Evolutionary conservation across 2,329 filamentous ascomycete species (phyloP).

Genomic region (Aspergillus sojae): DNA sequence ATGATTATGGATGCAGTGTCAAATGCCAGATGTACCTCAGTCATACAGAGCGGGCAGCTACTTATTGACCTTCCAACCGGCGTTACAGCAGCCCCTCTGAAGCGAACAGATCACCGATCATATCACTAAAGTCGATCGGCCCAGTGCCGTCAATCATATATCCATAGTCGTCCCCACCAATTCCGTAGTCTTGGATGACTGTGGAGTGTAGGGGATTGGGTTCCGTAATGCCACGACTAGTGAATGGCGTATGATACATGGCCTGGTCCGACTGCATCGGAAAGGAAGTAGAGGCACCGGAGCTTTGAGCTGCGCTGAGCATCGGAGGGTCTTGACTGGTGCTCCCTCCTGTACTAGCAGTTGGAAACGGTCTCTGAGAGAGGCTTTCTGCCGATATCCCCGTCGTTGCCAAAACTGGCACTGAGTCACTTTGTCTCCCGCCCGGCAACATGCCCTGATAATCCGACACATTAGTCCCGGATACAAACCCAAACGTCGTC

Average conservation of each 20-base stretch:
- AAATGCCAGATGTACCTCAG: background rate
- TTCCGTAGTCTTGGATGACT: background rate
- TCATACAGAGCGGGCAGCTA: background rate
- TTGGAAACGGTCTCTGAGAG: background rate
- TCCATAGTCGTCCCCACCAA: background rate
- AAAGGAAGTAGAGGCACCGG: background rate
- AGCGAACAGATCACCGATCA: background rate
- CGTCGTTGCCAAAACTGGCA: background rate
- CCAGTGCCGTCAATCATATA: background rate
- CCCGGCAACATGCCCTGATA: background rate
- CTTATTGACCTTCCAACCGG: no score
- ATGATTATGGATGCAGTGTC: background rate
- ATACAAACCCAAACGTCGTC: background rate
- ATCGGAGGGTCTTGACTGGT: background rate
- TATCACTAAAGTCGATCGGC: constrained; percentile 4
- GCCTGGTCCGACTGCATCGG: background rate
- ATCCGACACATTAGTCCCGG: background rate
- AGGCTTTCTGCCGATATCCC: background rate
- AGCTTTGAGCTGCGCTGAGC: background rate
- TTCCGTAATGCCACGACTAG: background rate
- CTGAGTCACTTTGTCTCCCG: background rate
- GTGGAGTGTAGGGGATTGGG: background rate
- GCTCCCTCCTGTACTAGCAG: background rate
- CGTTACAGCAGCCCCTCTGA: background rate
- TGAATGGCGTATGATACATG: background rate